Evolutionary conservation across 169 alveolate genomes (phyloP).

Genomic region (Cryptosporidium felis): DNA sequence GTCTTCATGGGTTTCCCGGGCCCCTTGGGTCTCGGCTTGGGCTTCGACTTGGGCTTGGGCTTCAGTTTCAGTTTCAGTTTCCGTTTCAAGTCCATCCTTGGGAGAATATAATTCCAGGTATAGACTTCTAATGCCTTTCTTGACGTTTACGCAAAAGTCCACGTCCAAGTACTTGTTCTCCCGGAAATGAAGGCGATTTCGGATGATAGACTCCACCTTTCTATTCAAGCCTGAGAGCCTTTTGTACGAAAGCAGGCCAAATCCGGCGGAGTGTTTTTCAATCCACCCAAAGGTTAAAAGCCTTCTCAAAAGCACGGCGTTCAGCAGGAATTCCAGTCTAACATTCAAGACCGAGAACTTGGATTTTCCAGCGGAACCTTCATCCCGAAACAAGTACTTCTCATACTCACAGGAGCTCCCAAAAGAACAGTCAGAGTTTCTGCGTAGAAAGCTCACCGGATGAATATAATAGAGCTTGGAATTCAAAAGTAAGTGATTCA

Average conservation of each 20-base stretch:
- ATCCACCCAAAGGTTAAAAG: not conserved
- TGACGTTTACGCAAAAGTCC: slow-evolving; percentile 37
- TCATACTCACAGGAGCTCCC: not conserved
- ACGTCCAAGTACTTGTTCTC: slow-evolving; percentile 1
- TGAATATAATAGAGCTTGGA: slow-evolving; percentile 40
- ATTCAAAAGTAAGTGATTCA: slow-evolving; percentile 16
- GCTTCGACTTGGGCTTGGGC: too few relatives aligned
- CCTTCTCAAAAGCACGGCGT: slow-evolving; percentile 4
- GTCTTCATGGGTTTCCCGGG: too few relatives aligned
- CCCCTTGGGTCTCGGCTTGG: too few relatives aligned
- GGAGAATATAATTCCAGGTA: slow-evolving; percentile 10
- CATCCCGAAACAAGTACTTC: not conserved
- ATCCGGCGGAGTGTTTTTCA: not conserved
- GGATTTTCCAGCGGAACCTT: not conserved
- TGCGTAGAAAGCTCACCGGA: slow-evolving; percentile 19
- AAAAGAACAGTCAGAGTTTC: not conserved
- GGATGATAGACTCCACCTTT: not conserved
- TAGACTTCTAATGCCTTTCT: slow-evolving; percentile 1
- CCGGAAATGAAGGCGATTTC: not conserved
- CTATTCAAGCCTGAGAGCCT: not conserved
- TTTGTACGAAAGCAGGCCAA: not conserved
- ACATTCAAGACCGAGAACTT: not conserved
- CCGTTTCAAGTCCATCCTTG: too few relatives aligned
- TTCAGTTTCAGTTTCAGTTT: too few relatives aligned
- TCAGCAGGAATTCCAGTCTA: slow-evolving; percentile 1